Conservation (phyloP, 2,329 filamentous ascomycete genomes). For the Fusarium secorum region DNA sequence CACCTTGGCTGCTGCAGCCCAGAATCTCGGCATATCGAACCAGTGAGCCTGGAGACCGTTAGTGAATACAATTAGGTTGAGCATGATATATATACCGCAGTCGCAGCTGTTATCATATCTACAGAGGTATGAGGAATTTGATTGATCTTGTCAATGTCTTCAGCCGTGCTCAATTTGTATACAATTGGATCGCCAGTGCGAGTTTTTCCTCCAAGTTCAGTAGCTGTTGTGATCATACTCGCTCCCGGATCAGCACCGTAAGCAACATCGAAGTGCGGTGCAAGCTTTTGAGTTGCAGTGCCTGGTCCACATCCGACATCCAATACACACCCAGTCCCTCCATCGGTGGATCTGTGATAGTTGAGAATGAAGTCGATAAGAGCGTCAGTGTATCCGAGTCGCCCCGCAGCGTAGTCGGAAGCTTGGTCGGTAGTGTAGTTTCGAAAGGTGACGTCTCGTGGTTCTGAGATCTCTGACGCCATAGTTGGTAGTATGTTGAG, state of each 20-base stretch:
- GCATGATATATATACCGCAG: neutral
- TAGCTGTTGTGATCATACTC: neutral
- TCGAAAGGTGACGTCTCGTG: neutral
- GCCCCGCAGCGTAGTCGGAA: neutral
- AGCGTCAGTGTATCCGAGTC: neutral
- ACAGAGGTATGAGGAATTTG: neutral
- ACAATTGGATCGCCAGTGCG: accelerated
- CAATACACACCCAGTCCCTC: neutral
- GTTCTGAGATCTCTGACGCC: neutral
- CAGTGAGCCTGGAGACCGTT: neutral
- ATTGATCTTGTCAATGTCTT: neutral
- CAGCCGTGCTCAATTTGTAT: neutral
- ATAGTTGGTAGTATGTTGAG: neutral
- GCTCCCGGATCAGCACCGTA: slow-evolving; percentile 6
- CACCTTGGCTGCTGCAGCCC: neutral
- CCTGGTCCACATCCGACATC: slow-evolving; percentile 14
- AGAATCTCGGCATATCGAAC: slow-evolving; percentile 16
- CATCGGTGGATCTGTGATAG: neutral
- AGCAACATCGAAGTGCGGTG: neutral
- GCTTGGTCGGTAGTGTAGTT: slow-evolving; percentile 7
- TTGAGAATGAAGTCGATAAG: neutral
- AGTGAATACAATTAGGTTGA: accelerated
- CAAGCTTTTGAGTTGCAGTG: neutral
- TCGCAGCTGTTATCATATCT: slow-evolving; percentile 6
- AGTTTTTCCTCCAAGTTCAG: neutral